Percentiles rank a stretch among this genome's conserved stretches.
phyloP scores from a whole-genome alignment of 1,284 basidiomycete genomes.

The Leccinum pseudoinsigne region DNA sequence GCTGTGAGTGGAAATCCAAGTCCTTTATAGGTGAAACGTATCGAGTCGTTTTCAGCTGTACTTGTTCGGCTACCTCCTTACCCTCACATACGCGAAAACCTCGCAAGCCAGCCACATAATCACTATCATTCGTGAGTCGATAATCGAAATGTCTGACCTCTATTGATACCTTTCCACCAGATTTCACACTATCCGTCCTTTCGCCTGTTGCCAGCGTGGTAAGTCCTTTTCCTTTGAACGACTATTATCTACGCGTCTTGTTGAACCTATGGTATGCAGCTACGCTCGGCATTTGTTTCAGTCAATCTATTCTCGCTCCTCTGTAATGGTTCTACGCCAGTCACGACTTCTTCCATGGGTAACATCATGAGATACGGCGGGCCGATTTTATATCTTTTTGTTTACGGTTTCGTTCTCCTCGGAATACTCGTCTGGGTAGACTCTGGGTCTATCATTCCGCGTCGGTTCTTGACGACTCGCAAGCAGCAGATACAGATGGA shows the following conservation, averaged over 20 bases:
- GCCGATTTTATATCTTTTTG: conserved; percentile 73
- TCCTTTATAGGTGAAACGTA: not conserved
- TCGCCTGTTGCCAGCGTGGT: conserved; percentile 73
- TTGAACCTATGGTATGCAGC: conserved; percentile 30
- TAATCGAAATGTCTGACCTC: not conserved
- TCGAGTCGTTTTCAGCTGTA: conserved; percentile 47
- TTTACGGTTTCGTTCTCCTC: conserved; percentile 55
- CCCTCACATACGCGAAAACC: conserved; percentile 68
- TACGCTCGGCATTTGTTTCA: conserved; percentile 68
- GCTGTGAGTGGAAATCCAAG: conserved; percentile 43
- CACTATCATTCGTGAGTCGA: conserved; percentile 53
- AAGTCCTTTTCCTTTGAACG: conserved; percentile 34
- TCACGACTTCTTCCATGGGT: conserved; percentile 49
- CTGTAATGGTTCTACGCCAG: conserved; percentile 56
- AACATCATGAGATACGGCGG: conserved; percentile 66
- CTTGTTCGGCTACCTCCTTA: conserved; percentile 64
- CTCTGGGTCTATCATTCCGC: conserved; percentile 51
- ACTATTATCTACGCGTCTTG: not conserved
- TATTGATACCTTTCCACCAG: conserved; percentile 23
- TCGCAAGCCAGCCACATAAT: conserved; percentile 54
- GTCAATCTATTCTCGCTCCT: conserved; percentile 78
- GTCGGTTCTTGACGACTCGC: conserved; percentile 22
- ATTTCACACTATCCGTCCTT: conserved; percentile 67
- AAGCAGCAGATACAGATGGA: conserved; percentile 12
- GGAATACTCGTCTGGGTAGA: conserved; percentile 61